Evolutionary conservation across 768 basidiomycete genomes (phyloP).

Genomic region (Agaricus subrufescens): DNA sequence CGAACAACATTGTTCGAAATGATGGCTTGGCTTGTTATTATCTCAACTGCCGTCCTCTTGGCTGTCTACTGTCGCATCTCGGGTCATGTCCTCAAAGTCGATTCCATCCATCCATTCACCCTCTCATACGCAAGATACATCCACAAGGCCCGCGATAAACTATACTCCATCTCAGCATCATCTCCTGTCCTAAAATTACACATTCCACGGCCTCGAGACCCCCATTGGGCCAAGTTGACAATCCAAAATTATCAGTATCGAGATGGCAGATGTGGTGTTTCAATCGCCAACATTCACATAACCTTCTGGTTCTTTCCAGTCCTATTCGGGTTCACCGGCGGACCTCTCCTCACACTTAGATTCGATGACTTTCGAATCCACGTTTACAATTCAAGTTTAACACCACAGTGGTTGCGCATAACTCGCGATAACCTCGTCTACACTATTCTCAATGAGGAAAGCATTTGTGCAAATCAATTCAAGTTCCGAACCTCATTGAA

Average conservation of each 20-base stretch:
- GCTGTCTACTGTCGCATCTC: not conserved
- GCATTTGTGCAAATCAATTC: not conserved
- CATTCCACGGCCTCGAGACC: not conserved
- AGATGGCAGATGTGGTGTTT: not conserved
- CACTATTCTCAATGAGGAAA: not conserved
- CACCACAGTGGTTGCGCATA: not conserved
- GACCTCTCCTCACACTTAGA: not conserved
- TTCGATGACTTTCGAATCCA: not conserved
- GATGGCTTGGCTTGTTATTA: not conserved
- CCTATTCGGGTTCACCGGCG: constrained; percentile 1
- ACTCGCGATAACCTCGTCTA: not conserved
- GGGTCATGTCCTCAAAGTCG: not conserved
- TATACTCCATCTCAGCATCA: not conserved
- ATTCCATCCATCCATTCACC: not conserved
- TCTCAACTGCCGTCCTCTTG: not conserved
- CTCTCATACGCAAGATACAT: not conserved
- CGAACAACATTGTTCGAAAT: not conserved
- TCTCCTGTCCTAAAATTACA: not conserved
- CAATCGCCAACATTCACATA: not conserved
- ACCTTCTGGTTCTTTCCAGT: constrained; percentile 1
- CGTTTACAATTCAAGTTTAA: not conserved
- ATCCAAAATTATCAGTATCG: not conserved
- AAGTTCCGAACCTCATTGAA: not conserved
- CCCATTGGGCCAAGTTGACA: not conserved
- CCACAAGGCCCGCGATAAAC: not conserved